Evolutionary conservation across 1,139 yeast genomes (phyloP), one percentile per base, ranked within the genome.

Genomic region (Sugiyamaella castrensis): DNA sequence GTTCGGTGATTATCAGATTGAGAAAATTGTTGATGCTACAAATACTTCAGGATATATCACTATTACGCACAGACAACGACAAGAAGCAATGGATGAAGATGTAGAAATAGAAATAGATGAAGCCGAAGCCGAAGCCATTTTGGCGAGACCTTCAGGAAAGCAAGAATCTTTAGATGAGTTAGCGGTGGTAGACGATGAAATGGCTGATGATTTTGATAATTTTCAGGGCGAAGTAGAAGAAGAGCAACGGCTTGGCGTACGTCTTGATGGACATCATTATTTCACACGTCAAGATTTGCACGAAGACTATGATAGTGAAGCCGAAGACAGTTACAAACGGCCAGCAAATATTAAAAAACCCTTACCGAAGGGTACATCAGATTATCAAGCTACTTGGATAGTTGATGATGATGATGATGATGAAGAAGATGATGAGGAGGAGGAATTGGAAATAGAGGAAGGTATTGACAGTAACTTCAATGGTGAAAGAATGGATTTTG

Each of bases 331-430:
- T 1, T 65, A 63, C 26, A 63, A 57, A 8, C 62, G 56, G 13
- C 60, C 54, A 7, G 55, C 55, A 34, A 55, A 58, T n/a, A 48
- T 64, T 37, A 48, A 59, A 33, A 53, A 64, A 50, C 78, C 73
- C 60, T 72, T 87, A 29, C 98, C 98, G 15, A 79, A 79, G 62
- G 98, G 98, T 19, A 84, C 95, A 42, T 89, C 97, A 0, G 95
- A 86, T 51, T 91, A 91, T 66, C 98, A 92, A 70, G 87, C 96
- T 7, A 81, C 87, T 64, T 92, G 98, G 98, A 78, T 86, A 59
- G 71, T 88, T 44, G 94, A 79, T 46, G 83, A 81, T 49, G 76
- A 71, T 35, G 57, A 67, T 27, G 73, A 68, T 33, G 59, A 67
- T 29, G 61, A 54, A 12, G 53, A 52, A 4, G 71, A 65, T 50